Evolutionary conservation across 345 rosid species (phyloP).

Genomic region (Eucalyptus cladocalyx): DNA sequence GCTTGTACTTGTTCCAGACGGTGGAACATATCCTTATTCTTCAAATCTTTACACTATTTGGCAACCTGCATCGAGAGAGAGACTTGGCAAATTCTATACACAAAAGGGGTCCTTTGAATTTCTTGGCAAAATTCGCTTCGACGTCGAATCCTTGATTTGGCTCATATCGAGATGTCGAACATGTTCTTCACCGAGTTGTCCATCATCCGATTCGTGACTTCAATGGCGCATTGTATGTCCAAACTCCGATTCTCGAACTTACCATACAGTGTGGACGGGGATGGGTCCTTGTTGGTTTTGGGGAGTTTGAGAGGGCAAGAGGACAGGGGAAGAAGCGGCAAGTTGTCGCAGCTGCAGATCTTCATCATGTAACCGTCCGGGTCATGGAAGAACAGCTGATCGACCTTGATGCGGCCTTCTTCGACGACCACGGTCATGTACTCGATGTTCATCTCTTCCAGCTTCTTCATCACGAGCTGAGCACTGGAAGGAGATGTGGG

Average conservation of each 20-base stretch:
- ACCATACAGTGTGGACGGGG: slow-evolving; percentile 6
- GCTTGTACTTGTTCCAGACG: not conserved
- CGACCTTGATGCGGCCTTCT: slow-evolving; percentile 32
- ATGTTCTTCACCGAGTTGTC: slow-evolving; percentile 27
- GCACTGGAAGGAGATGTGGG: slow-evolving; percentile 35
- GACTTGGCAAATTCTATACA: not conserved
- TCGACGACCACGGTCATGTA: slow-evolving; percentile 24
- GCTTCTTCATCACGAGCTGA: not conserved
- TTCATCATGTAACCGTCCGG: slow-evolving; percentile 32
- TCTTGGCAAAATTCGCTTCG: not conserved
- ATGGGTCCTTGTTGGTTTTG: not conserved
- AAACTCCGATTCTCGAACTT: not conserved
- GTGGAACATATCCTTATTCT: not conserved
- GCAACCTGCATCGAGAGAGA: not conserved
- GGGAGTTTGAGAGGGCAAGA: slow-evolving; percentile 31
- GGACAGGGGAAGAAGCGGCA: slow-evolving; percentile 27
- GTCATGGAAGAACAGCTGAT: slow-evolving; percentile 42
- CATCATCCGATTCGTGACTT: slow-evolving; percentile 33
- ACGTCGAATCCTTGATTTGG: not conserved
- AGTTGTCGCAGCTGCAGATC: slow-evolving; percentile 20
- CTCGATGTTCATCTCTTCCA: slow-evolving; percentile 21
- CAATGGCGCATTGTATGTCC: slow-evolving; percentile 8
- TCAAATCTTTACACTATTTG: not conserved
- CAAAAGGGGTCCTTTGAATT: not conserved
- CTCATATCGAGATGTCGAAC: slow-evolving; percentile 28